A percentile compares a stretch with the other conserved stretches of the same genome.
These are phyloP conservation scores for Lithospermum erythrorhizon DNA, from an alignment of 257 asterid species.

Conservation along the genomic window DNA sequence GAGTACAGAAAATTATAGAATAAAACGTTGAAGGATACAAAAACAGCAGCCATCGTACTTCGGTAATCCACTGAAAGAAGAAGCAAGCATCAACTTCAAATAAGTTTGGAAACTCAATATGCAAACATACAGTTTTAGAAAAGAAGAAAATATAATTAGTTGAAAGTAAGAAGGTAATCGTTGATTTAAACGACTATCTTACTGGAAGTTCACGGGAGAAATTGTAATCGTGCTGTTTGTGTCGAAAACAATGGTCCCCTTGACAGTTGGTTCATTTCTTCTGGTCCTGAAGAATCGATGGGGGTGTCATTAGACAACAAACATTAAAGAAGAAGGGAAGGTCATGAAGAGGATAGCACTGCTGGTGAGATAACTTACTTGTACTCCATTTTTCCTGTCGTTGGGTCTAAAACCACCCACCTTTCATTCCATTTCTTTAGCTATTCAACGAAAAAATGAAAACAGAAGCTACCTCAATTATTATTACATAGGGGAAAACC, in stretches of 20 bases:
- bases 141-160: neutral
- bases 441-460: conserved; percentile 32
- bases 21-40: conserved; percentile 59
- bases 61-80: conserved; percentile 63
- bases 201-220: conserved; percentile 97
- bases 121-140: conserved; percentile 3
- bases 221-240: conserved; percentile 85
- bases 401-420: conserved; percentile 97
- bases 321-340: conserved; percentile 7
- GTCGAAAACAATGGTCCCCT: conserved; percentile 81
- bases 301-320: conserved; percentile 4
- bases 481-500: neutral
- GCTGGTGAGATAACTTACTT: conserved; percentile 43
- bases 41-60: conserved; percentile 96
- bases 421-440: conserved; percentile 96
- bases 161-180: neutral
- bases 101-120: conserved; percentile 4
- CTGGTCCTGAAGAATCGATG: conserved; percentile 42
- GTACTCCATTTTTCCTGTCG: conserved; percentile 98
- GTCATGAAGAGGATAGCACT: conserved; percentile 3
- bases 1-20: neutral
- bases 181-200: conserved; percentile 20
- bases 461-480: conserved; percentile 7
- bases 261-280: conserved; percentile 82
- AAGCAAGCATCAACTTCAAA: conserved; percentile 16